A percentile compares a stretch with the other conserved stretches of the same genome.
Conservation (phyloP, 257 asterid genomes). For the Penstemon davidsonii region DNA sequence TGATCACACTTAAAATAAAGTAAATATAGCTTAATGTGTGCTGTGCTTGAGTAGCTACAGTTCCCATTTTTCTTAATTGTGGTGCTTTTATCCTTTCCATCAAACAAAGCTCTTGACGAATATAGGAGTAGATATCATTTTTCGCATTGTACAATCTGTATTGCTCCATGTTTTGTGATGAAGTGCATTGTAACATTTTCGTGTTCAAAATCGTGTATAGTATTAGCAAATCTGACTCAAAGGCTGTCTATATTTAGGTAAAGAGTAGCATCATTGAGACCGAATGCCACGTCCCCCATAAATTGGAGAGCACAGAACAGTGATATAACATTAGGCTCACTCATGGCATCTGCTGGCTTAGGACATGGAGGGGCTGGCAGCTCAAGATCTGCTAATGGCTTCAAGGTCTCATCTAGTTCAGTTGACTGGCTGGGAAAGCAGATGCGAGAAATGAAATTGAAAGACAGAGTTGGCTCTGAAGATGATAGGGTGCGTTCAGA, state of each 20-base stretch:
- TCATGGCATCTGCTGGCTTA: slow-evolving; percentile 66
- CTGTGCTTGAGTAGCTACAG: not conserved
- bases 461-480: slow-evolving; percentile 78
- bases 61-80: not conserved
- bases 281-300: slow-evolving; percentile 35
- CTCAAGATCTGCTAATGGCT: slow-evolving; percentile 64
- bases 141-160: slow-evolving; percentile 8
- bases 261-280: slow-evolving; percentile 39
- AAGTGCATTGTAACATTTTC: not conserved
- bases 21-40: not conserved
- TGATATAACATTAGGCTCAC: slow-evolving; percentile 33
- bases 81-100: not conserved
- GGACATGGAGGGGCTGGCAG: slow-evolving; percentile 78
- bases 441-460: slow-evolving; percentile 87
- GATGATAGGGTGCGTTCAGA: slow-evolving; percentile 69
- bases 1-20: not conserved
- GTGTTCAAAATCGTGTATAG: slow-evolving; percentile 12
- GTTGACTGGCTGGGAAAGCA: slow-evolving; percentile 97
- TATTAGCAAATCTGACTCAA: slow-evolving; percentile 20
- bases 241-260: slow-evolving; percentile 39
- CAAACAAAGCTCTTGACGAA: slow-evolving; percentile 8
- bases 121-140: not conserved
- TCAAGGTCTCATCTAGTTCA: slow-evolving; percentile 85
- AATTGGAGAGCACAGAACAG: slow-evolving; percentile 31
- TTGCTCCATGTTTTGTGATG: slow-evolving; percentile 13